Evolutionary conservation across 768 basidiomycete genomes (phyloP), one percentile per base, ranked within the genome.

Genomic region (Lactifluus piperatus): DNA sequence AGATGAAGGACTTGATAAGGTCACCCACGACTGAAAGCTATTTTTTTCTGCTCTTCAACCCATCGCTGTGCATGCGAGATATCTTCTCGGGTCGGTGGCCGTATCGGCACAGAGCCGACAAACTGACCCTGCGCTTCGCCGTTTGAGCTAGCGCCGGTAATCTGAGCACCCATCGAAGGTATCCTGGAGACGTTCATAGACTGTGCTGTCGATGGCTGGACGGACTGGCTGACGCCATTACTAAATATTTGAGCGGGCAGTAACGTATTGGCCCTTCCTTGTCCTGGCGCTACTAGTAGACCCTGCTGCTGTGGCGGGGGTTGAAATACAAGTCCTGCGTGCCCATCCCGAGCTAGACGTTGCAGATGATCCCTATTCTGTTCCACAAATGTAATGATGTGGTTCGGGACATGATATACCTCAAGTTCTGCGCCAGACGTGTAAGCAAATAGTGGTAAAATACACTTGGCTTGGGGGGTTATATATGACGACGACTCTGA

Each of bases 381-480:
- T 5, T 61, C 60, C 39, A 61, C 44, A 41, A 56, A 61, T n/a
- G 27, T 14, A n/a, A 61, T 47, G 1, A 61, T 27, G 22, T 61
- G 20, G 2, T 51, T 27, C 5, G 60, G 60, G 18, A 61, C 44
- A 47, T 16, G 60, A 47, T 47, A 54, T 3, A 50, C 60, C 50
- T 61, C 60, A 18, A 61, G 29, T 0, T 61, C 60, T 22, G 60
- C 44, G 11, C 49, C 54, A n/a, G 60, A 61, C 4, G 60, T 61
- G 46, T 61, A 50, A 1, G 60, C 56, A 13, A 61, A 61, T n/a
- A 54, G 60, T 6, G 60, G 59, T 6, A 61, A n/a, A 18, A 61
- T 56, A 50, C 60, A 34, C 60, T 56, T 61, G 29, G 29, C 37
- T 1, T 56, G 36, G 18, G 50, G 1, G 16, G 50, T n/a, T 36